Evolutionary conservation across 495 filamentous ascomycete species (phyloP).

Genomic region (Neurospora tetraspora): DNA sequence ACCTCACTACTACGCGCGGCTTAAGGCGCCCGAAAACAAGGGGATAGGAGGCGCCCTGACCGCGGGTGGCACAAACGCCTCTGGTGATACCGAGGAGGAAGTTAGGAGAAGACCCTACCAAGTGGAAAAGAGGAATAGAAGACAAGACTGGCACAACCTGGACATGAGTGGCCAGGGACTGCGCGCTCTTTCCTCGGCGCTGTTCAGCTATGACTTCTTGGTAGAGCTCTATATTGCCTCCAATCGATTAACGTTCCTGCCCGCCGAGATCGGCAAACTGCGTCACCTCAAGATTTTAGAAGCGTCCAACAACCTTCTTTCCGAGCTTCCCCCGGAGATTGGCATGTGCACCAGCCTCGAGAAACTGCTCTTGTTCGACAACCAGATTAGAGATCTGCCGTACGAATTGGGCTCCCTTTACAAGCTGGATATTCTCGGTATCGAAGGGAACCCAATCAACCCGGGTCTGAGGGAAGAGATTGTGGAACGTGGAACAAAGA

Average conservation of each 20-base stretch:
- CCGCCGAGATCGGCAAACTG: constrained; percentile 67
- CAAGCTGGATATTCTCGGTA: constrained; percentile 75
- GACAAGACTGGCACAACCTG: constrained; percentile 81
- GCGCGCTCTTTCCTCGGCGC: constrained; percentile 59
- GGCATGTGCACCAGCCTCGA: constrained; percentile 90
- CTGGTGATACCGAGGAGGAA: constrained; percentile 54
- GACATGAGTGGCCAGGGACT: constrained; percentile 92
- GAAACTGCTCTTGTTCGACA: constrained; percentile 76
- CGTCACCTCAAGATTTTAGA: constrained; percentile 72
- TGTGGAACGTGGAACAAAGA: constrained; percentile 75
- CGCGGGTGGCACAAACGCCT: constrained; percentile 23
- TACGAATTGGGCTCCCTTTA: constrained; percentile 81
- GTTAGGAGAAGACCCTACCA: constrained; percentile 46
- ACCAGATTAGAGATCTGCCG: constrained; percentile 71
- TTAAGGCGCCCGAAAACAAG: constrained; percentile 43
- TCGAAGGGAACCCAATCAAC: constrained; percentile 83
- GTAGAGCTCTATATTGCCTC: constrained; percentile 83
- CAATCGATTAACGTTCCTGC: constrained; percentile 73
- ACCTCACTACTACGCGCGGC: constrained; percentile 44
- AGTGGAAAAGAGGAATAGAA: constrained; percentile 43
- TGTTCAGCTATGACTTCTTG: constrained; percentile 81
- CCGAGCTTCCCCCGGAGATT: constrained; percentile 77
- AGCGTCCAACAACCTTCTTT: constrained; percentile 76
- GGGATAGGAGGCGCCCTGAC: constrained; percentile 41
- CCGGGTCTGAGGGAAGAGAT: constrained; percentile 63